Percentiles rank a stretch among this genome's conserved stretches.
phyloP scores from a whole-genome alignment of 345 rosid genomes.

The Eucalyptus pauciflora region DNA sequence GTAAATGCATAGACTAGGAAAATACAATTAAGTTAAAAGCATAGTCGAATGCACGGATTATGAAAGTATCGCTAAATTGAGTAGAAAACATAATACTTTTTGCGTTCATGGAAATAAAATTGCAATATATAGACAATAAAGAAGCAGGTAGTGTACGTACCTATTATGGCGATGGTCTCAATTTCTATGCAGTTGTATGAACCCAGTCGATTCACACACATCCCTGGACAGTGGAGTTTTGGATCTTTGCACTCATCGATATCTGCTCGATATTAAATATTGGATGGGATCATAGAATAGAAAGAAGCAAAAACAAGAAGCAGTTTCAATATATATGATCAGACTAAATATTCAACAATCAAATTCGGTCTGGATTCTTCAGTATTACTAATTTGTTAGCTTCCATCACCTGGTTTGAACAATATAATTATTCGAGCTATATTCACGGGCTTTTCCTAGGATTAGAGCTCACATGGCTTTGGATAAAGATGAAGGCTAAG shows the following conservation, averaged over 20 bases:
- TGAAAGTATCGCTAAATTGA: neutral
- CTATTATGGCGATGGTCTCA: fast-evolving
- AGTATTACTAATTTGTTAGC: neutral
- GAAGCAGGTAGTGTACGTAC: neutral
- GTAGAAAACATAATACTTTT: neutral
- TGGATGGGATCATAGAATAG: neutral
- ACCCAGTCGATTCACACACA: neutral
- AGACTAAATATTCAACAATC: neutral
- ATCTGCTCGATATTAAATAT: neutral
- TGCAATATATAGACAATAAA: neutral
- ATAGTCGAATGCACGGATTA: neutral
- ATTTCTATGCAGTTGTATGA: fast-evolving
- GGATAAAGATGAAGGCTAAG: neutral
- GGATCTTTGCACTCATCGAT: neutral
- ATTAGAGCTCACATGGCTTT: neutral
- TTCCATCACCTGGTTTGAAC: neutral
- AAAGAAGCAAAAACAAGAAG: neutral
- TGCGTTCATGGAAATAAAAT: neutral
- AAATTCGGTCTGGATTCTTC: neutral
- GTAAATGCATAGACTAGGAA: neutral
- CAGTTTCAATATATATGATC: neutral
- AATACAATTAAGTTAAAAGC: neutral
- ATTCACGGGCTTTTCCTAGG: neutral
- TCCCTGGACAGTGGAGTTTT: fast-evolving
- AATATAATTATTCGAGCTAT: neutral